Conservation (phyloP, 2,329 filamentous ascomycete species). For the Botrytis deweyae region DNA sequence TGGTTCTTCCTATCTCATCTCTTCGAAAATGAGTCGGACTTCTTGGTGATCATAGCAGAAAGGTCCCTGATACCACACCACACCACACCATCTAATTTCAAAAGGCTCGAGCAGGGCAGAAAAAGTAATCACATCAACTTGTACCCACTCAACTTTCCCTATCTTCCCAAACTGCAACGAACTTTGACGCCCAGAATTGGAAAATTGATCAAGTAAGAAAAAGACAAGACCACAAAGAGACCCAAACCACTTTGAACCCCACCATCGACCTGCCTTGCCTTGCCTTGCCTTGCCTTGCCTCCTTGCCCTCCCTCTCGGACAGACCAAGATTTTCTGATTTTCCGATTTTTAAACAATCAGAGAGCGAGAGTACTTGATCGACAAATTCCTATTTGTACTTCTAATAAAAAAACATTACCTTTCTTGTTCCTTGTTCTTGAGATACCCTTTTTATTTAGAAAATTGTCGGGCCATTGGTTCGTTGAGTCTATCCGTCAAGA, state of each 20-base stretch:
- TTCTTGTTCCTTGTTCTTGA: neutral
- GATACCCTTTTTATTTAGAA: constrained; percentile 15
- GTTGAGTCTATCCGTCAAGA: neutral
- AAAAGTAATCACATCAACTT: neutral
- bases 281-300: neutral
- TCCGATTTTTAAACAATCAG: neutral
- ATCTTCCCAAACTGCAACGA: neutral
- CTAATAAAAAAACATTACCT: neutral
- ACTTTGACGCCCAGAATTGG: neutral
- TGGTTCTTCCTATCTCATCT: neutral
- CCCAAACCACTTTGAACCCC: constrained; percentile 8
- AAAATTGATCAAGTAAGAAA: neutral
- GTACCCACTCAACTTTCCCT: neutral
- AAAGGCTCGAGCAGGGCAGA: neutral
- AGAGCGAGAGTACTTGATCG: neutral
- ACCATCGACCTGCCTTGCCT: neutral
- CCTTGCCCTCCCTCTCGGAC: neutral
- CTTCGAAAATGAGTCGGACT: neutral
- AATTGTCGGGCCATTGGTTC: neutral
- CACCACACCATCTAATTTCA: neutral
- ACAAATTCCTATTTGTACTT: neutral
- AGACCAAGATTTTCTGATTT: neutral
- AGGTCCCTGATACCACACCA: neutral
- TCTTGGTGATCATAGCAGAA: constrained; percentile 3
- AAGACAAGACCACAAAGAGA: constrained; percentile 4